Conservation (phyloP, 768 basidiomycete genomes). For the Daedalea quercina region DNA sequence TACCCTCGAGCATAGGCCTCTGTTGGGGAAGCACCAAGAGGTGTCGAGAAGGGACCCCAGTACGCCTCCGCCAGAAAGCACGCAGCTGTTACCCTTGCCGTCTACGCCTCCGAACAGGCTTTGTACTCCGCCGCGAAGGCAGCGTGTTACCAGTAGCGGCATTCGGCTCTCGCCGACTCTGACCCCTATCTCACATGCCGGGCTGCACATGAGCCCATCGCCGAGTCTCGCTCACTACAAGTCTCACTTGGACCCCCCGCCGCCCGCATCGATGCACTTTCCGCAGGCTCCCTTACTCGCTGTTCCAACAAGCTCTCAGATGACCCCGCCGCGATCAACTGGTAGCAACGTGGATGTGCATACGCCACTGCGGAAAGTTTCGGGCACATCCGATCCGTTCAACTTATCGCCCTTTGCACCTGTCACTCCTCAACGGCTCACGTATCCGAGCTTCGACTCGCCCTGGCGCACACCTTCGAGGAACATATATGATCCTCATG, state of each 20-base stretch:
- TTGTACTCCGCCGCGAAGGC: constrained; percentile 31
- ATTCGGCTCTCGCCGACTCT: constrained; percentile 48
- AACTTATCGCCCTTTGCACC: constrained; percentile 24
- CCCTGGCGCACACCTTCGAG: constrained; percentile 40
- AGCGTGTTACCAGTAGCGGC: constrained; percentile 25
- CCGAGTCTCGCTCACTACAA: constrained; percentile 65
- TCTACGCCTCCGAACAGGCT: constrained; percentile 3
- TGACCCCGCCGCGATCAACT: neutral
- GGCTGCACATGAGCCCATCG: constrained; percentile 63
- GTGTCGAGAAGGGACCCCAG: neutral
- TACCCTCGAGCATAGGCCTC: neutral
- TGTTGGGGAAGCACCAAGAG: neutral
- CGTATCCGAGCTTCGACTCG: constrained; percentile 30
- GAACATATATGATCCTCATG: constrained; percentile 62
- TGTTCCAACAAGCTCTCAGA: constrained; percentile 2
- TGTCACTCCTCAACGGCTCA: constrained; percentile 38
- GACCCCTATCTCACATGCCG: constrained; percentile 66
- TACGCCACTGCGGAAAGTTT: constrained; percentile 41
- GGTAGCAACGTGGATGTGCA: constrained; percentile 21
- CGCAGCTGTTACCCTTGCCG: neutral
- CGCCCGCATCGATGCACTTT: constrained; percentile 25
- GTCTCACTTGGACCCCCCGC: constrained; percentile 59
- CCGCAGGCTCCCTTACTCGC: constrained; percentile 33
- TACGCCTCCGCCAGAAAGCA: neutral
- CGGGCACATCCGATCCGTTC: constrained; percentile 6